A percentile compares a stretch with the other conserved stretches of the same genome.
Evolutionary conservation across 1,284 basidiomycete genomes (phyloP).

Genomic region (Jaminaea rosea): DNA sequence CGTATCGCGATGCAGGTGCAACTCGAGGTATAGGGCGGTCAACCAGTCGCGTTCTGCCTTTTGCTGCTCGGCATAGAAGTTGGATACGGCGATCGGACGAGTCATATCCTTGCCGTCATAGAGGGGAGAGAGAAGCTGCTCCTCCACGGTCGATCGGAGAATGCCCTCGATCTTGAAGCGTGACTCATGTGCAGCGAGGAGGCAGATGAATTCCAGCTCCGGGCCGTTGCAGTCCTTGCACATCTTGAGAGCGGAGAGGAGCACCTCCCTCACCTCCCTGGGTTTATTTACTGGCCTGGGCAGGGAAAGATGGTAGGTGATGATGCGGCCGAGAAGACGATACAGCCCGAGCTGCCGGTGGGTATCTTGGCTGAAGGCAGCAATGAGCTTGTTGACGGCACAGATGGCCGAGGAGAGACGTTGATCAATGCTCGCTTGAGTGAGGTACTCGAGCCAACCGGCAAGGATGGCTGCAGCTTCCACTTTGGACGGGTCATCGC

Average conservation of each 20-base stretch:
- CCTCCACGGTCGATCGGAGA: background rate
- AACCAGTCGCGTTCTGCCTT: background rate
- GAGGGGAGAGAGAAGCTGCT: background rate
- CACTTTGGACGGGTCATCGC: too few species aligned
- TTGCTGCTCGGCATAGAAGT: background rate
- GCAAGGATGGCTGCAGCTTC: too few species aligned
- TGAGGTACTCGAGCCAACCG: too few species aligned
- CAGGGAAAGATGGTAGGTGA: background rate
- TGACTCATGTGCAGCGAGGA: background rate
- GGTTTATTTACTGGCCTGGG: background rate
- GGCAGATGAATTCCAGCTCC: too few species aligned
- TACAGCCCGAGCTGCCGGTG: too few species aligned
- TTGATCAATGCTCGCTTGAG: too few species aligned
- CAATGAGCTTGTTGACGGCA: too few species aligned
- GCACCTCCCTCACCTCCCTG: background rate
- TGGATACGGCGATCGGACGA: background rate
- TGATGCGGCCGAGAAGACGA: background rate
- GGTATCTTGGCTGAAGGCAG: too few species aligned
- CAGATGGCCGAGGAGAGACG: too few species aligned
- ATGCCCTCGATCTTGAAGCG: slow-evolving; percentile 1
- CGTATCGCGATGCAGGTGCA: background rate
- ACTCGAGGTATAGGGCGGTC: background rate
- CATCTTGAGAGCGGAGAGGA: too few species aligned
- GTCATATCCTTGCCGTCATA: background rate
- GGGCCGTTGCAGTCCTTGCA: too few species aligned